These are phyloP conservation scores for Xylaria cubensis DNA, from an alignment of 495 filamentous ascomycete species.

Conservation along the genomic window DNA sequence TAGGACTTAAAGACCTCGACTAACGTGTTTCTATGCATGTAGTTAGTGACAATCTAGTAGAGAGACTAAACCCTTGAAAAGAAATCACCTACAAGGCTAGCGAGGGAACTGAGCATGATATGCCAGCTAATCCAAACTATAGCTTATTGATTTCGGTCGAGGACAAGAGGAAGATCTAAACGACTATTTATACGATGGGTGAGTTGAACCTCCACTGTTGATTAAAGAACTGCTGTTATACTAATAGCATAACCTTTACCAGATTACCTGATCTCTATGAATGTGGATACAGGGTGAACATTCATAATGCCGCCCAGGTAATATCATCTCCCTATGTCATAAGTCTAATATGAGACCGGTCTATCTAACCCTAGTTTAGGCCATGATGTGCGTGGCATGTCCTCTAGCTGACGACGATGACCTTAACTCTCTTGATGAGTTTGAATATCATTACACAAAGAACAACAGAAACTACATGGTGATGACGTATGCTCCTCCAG, in stretches of 20 bases:
- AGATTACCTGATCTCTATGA: background rate
- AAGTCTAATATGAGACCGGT: background rate
- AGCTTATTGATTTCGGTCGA: conserved; percentile 37
- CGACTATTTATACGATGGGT: background rate
- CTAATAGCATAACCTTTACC: background rate
- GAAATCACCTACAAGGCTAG: background rate
- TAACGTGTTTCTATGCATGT: background rate
- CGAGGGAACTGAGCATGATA: background rate
- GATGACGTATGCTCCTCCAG: background rate
- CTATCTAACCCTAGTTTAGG: conserved; percentile 8
- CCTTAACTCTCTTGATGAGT: background rate
- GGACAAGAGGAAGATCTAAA: background rate
- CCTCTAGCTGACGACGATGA: background rate
- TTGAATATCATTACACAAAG: background rate
- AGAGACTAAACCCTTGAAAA: background rate
- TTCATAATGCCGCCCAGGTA: background rate
- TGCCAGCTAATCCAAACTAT: background rate
- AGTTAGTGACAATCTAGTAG: background rate
- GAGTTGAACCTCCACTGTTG: background rate
- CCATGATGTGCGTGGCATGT: background rate
- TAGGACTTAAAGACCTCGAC: background rate
- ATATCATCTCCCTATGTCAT: background rate
- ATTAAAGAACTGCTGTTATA: background rate
- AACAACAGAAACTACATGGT: background rate
- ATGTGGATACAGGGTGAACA: background rate